Evolutionary conservation across 2,329 filamentous ascomycete genomes (phyloP), one percentile per base, ranked within the genome.

Genomic region (Calonectria pteridis): DNA sequence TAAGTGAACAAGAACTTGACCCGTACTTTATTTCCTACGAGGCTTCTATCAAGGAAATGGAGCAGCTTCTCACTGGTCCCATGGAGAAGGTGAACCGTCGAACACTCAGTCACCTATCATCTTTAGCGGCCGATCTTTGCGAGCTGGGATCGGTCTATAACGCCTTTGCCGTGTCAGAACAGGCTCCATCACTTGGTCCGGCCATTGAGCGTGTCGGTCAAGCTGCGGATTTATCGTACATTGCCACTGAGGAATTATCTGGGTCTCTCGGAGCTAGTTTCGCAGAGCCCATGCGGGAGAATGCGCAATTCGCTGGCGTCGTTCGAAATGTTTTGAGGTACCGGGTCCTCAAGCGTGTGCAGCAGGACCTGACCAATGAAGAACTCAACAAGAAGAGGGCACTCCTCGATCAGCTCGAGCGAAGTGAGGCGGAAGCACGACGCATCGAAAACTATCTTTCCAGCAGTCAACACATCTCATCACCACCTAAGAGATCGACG

Each of bases 1-100:
- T 98, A 68, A 94, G 91, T 77, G 97, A 99, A 83, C 92, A 95
- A 79, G 96, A 98, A 67, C 89, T 99, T 20, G 97, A 99, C 81
- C 95, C 96, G 2, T 99, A 98, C 84, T 99, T 99, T 84, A 93
- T 96, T 73, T 94, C 95, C 46, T 99, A 97, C 78, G 97, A 99
- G 83, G 90, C 93, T 4, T 96, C 95, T 1, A 98, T 96, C 13
- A 95, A 97, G 82, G 96, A 98, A 77, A 88, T 98, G 2, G 97
- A 99, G 83, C 88, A 93, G 20, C 89, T 98, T 6, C 88, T 99
- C 4, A 95, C 94, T 80, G 97, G 97, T 0, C 95, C 95, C 7
- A 98, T 99, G 88, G 97, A 99, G 83, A 98, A 98, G 84, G 95
- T 98, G 75, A 99, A 98, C 81, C 92, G 96, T 37, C 91, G 97